These are phyloP conservation scores for Fusarium decemcellulare DNA, from an alignment of 2,329 filamentous ascomycete species.

Conservation along the genomic window DNA sequence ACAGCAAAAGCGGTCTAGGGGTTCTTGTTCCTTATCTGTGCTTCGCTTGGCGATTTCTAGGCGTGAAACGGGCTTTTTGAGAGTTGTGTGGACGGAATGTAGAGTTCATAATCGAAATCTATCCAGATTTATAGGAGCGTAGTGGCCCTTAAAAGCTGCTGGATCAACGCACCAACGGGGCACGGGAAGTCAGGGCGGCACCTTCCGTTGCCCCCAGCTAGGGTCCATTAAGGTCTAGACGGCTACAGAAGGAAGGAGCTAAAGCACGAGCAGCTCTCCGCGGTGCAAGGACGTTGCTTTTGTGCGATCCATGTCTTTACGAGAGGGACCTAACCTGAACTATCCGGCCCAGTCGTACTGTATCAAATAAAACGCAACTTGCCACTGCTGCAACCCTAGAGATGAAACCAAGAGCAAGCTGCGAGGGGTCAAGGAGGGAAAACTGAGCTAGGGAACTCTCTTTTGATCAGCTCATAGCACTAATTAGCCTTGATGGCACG, in stretches of 20 bases:
- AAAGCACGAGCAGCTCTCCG: neutral
- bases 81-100: too few relatives aligned
- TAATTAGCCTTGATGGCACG: neutral
- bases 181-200: neutral
- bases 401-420: neutral
- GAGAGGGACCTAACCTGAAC: neutral
- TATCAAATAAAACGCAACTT: neutral
- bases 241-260: neutral
- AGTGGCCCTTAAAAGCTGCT: neutral
- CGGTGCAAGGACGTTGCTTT: too few relatives aligned
- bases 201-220: conserved; percentile 5
- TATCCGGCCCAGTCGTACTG: neutral
- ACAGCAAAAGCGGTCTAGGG: too few relatives aligned
- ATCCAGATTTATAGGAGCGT: too few relatives aligned
- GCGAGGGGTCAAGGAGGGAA: neutral
- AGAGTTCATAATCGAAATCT: too few relatives aligned
- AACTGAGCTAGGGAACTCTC: neutral
- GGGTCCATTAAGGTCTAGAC: neutral
- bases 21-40: too few relatives aligned
- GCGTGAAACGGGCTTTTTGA: too few relatives aligned
- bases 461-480: neutral
- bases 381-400: neutral
- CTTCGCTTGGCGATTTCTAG: too few relatives aligned
- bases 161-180: neutral
- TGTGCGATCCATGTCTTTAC: neutral